A percentile compares a stretch with the other conserved stretches of the same genome.
Evolutionary conservation across 345 rosid species (phyloP).

Genomic region (Eucalyptus pauciflora): DNA sequence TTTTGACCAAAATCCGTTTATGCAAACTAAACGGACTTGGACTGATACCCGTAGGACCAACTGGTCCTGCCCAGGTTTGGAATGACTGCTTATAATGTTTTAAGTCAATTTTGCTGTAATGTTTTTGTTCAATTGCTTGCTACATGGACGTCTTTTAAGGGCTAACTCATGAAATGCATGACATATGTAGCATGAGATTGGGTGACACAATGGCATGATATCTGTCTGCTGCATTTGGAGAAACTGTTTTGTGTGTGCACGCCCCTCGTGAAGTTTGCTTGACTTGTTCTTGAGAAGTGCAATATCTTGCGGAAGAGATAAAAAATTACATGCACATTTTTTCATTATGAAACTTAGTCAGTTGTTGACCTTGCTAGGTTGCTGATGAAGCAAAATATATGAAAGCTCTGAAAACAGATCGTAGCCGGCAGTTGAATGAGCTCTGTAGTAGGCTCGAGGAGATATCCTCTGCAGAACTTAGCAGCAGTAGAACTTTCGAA

Average conservation of each 20-base stretch:
- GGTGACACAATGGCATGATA: neutral
- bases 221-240: neutral
- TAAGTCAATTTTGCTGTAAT: neutral
- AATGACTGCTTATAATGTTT: neutral
- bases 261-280: neutral
- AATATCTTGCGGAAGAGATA: neutral
- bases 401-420: slow-evolving; percentile 51
- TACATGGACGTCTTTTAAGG: neutral
- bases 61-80: neutral
- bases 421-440: slow-evolving; percentile 54
- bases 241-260: neutral
- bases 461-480: slow-evolving; percentile 36
- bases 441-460: slow-evolving; percentile 56
- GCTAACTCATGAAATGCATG: neutral
- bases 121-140: neutral
- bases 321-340: too few species aligned
- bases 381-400: slow-evolving; percentile 78
- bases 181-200: neutral
- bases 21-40: neutral
- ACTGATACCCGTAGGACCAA: neutral
- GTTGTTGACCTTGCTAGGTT: slow-evolving; percentile 21
- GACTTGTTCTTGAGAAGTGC: neutral
- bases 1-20: neutral
- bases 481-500: slow-evolving; percentile 54
- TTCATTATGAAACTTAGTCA: neutral